Base-by-base conservation (phyloP, 2,329 filamentous ascomycete species). In the Fusarium sp. region DNA sequence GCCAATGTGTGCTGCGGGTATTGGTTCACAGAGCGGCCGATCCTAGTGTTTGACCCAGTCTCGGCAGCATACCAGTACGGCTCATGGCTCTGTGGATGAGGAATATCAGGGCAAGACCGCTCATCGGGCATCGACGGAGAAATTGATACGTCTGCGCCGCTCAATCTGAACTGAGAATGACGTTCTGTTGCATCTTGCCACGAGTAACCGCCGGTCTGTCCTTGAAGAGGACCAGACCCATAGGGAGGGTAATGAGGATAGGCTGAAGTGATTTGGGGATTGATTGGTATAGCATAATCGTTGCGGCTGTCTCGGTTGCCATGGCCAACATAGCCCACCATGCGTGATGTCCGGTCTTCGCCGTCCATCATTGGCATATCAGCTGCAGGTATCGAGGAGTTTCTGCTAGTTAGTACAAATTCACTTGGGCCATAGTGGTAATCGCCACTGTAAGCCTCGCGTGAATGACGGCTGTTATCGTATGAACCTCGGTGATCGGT, bases 401-500 rank as follows among this genome's bases (percentile, higher is more conserved):
- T 51, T 47, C 58, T 60, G 44, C 52, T 58, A 33, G 62, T 67
- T 41, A 65, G 48, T 49, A 51, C 50, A 44, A 56, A 56, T 39
- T 55, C 56, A 40, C 23, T 57, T 15, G 51, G 33, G 55, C 43
- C 53, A 50, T 53, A 37, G 40, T 41, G 47, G 20, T 51, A 40
- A 20, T 40, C 25, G 25, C 39, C 57, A 23, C 44, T 8, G 33
- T 49, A 44, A 27, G 56, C 19, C 46, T 51, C 49, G 23, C 40
- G 45, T 35, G 43, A 30, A 23, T 48, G 40, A 37, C 33, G 44
- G 17, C 44, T 17, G 30, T 54, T 68, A 71, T 55, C 60, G 56
- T 22, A 46, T 56, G 58, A 64, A 61, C 39, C 56, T 67, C 46
- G 63, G 65, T 45, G 68, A 62, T 49, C 57, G 60, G 20, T 67